Evolutionary conservation across 345 rosid species (phyloP).

Genomic region (Syzygium grande): DNA sequence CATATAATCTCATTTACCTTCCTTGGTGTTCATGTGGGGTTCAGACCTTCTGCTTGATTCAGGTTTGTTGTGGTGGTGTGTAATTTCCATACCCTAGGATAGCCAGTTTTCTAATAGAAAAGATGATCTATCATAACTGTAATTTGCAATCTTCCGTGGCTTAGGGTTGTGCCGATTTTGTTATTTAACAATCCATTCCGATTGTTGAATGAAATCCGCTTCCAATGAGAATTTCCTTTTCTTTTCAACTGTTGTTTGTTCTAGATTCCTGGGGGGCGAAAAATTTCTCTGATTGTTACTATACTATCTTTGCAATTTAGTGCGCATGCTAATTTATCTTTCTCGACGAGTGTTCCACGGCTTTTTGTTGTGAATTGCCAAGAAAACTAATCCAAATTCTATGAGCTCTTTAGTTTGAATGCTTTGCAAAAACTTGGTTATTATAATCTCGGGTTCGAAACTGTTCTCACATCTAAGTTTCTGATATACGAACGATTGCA

Average conservation of each 20-base stretch:
- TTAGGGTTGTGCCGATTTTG: not conserved
- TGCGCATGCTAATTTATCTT: not conserved
- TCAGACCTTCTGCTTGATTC: not conserved
- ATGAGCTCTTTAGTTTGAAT: not conserved
- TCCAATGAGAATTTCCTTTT: not conserved
- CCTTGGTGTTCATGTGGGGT: not conserved
- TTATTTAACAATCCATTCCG: not conserved
- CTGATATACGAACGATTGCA: not conserved
- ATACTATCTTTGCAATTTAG: not conserved
- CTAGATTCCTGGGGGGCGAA: not conserved
- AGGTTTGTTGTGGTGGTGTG: not conserved
- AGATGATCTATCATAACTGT: not conserved
- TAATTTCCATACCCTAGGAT: not conserved
- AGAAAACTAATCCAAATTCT: not conserved
- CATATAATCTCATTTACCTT: not conserved
- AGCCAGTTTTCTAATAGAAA: not conserved
- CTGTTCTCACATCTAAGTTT: not conserved
- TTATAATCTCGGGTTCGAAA: not conserved
- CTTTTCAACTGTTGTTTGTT: not conserved
- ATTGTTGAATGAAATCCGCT: not conserved
- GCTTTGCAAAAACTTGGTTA: not conserved
- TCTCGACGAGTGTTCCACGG: not conserved
- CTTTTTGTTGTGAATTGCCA: not conserved
- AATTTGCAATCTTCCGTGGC: not conserved
- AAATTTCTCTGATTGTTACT: not conserved